Percentiles rank a stretch among this genome's conserved stretches.
phyloP scores from a whole-genome alignment of 129 eudicot species.

The Calendula officinalis region DNA sequence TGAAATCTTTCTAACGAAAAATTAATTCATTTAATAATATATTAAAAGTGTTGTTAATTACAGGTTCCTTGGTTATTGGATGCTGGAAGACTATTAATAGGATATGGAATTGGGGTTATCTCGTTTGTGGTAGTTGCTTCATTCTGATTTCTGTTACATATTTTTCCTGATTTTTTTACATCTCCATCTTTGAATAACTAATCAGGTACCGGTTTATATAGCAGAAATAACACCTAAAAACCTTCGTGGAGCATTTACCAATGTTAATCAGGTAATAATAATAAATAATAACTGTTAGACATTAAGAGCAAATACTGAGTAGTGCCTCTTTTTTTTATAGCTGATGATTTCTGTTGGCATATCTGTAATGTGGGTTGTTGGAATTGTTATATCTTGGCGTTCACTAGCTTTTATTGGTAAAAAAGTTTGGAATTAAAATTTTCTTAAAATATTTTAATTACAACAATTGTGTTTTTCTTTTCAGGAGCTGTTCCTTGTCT shows the following conservation, averaged over 20 bases:
- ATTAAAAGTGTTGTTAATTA: slow-evolving; percentile 6
- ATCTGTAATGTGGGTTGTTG: slow-evolving; percentile 65
- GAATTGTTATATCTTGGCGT: slow-evolving; percentile 70
- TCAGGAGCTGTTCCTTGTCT: slow-evolving; percentile 73
- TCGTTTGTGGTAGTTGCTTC: slow-evolving; percentile 62
- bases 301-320: not conserved
- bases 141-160: not conserved
- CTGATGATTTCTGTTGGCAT: slow-evolving; percentile 72
- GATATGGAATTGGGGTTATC: slow-evolving; percentile 70
- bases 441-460: not conserved
- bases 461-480: slow-evolving; percentile 6
- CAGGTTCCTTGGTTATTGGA: slow-evolving; percentile 84
- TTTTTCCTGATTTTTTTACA: slow-evolving; percentile 15
- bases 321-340: slow-evolving; percentile 38
- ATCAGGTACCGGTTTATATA: slow-evolving; percentile 79
- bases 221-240: slow-evolving; percentile 93
- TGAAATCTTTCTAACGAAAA: slow-evolving; percentile 10
- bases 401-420: slow-evolving; percentile 69
- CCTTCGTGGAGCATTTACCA: slow-evolving; percentile 82
- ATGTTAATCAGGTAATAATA: slow-evolving; percentile 59
- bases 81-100: slow-evolving; percentile 62
- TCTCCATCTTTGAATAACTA: slow-evolving; percentile 1
- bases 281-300: too few relatives aligned
- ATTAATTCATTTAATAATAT: not conserved
- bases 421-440: not conserved